Conservation (phyloP, 164 flowering plant genomes). For the Taxillus chinensis region DNA sequence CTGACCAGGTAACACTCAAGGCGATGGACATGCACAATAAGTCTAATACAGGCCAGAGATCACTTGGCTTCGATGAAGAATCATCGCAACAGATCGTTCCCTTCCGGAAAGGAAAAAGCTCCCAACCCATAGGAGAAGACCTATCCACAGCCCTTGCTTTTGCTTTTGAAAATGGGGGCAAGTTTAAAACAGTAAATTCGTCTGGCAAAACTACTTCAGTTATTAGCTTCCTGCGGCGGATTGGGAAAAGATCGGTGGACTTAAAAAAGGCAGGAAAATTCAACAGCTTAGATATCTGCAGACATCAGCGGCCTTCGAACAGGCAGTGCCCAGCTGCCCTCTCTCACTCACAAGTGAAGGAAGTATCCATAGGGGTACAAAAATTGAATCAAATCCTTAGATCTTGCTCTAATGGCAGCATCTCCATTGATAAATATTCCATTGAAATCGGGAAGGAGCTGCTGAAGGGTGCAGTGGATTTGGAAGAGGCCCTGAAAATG, state of each 20-base stretch:
- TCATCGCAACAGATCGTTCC: constrained; percentile 45
- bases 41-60: constrained; percentile 15
- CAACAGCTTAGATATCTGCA: constrained; percentile 10
- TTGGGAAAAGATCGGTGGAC: constrained; percentile 30
- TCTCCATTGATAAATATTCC: constrained; percentile 38
- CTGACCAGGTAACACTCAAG: constrained; percentile 21
- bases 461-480: constrained; percentile 66
- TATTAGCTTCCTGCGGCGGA: constrained; percentile 31
- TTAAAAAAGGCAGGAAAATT: constrained; percentile 19
- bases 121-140: constrained; percentile 33
- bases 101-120: constrained; percentile 24
- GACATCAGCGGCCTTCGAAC: constrained; percentile 9
- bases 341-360: constrained; percentile 48
- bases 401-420: constrained; percentile 41
- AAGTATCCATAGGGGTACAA: constrained; percentile 70
- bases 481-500: constrained; percentile 72
- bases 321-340: constrained; percentile 25
- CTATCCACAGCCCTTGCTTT: constrained; percentile 54
- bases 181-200: constrained; percentile 24
- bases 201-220: constrained; percentile 21
- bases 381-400: constrained; percentile 63
- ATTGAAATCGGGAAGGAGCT: constrained; percentile 65
- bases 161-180: constrained; percentile 54
- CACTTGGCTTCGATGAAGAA: constrained; percentile 16
- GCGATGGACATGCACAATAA: constrained; percentile 11